phyloP scores from a whole-genome alignment of 2,329 filamentous ascomycete species.

The Phialophora verrucosa region DNA sequence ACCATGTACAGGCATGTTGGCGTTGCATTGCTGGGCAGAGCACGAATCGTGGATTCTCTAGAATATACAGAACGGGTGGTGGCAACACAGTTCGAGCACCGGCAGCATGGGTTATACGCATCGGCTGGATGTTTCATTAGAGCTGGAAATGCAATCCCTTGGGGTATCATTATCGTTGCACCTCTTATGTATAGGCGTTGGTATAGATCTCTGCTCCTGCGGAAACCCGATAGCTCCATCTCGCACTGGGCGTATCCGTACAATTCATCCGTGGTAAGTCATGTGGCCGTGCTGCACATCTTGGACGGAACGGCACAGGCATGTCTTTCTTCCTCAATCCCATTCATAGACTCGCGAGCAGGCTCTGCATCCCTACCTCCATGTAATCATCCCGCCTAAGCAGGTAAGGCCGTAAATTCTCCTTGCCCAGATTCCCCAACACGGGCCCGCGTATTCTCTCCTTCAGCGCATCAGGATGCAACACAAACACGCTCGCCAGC shows the following conservation, averaged over 20 bases:
- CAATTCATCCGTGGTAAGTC: not conserved
- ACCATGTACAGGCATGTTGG: constrained; percentile 8
- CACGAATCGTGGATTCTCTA: too few relatives aligned
- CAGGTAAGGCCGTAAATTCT: constrained; percentile 82
- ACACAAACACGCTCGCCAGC: constrained; percentile 94
- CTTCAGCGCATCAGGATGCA: constrained; percentile 77
- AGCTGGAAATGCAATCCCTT: not conserved
- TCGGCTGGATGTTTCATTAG: not conserved
- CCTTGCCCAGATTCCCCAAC: constrained; percentile 56
- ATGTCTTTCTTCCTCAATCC: not conserved
- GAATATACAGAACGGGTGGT: not conserved
- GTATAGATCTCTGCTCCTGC: not conserved
- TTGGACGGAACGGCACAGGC: not conserved
- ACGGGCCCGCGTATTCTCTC: constrained; percentile 60
- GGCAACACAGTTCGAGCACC: not conserved
- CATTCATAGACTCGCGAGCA: constrained; percentile 58
- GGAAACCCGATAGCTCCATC: not conserved
- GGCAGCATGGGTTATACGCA: not conserved
- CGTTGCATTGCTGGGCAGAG: not conserved
- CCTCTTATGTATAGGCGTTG: not conserved
- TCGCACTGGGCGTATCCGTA: not conserved
- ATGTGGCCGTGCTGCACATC: not conserved
- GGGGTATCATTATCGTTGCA: constrained; percentile 10
- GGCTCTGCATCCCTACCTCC: constrained; percentile 80
- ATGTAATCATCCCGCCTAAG: constrained; percentile 82